Conservation (phyloP, 805 yeast species). For the Starmerella potacharoeniae region DNA sequence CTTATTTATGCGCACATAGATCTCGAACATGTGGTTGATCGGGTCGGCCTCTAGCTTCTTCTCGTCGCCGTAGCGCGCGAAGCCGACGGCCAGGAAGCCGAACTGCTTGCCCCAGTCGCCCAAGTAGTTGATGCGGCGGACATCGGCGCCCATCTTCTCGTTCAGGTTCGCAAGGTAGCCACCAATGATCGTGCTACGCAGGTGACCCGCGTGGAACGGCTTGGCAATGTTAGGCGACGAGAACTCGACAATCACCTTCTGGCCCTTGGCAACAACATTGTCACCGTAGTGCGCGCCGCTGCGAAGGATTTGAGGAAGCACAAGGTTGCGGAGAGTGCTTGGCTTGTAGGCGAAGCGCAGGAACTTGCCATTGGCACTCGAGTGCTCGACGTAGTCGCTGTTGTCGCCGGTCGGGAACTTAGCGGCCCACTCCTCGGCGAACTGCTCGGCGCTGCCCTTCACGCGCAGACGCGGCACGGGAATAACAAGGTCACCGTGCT, state of each 20-base stretch:
- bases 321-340: constrained; percentile 51
- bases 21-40: constrained; percentile 86
- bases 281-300: constrained; percentile 57
- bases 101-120: constrained; percentile 99
- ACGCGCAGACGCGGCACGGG: constrained; percentile 86
- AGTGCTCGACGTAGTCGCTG: constrained; percentile 56
- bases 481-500: constrained; percentile 83
- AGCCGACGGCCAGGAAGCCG: constrained; percentile 90
- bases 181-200: constrained; percentile 95
- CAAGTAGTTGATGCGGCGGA: constrained; percentile 78
- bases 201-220: constrained; percentile 99
- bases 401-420: constrained; percentile 45
- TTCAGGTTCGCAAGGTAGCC: constrained; percentile 85
- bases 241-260: constrained; percentile 72
- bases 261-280: constrained; percentile 58
- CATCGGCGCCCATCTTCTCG: constrained; percentile 88
- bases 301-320: constrained; percentile 55
- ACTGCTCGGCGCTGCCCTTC: constrained; percentile 67
- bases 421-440: constrained; percentile 67
- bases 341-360: constrained; percentile 78
- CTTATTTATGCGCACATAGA: constrained; percentile 75
- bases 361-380: constrained; percentile 78
- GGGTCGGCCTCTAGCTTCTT: constrained; percentile 64
- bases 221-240: constrained; percentile 98
- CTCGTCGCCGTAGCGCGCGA: constrained; percentile 71